Base-by-base conservation (phyloP, 305 asterid genomes). In the Fraxinus albicans region DNA sequence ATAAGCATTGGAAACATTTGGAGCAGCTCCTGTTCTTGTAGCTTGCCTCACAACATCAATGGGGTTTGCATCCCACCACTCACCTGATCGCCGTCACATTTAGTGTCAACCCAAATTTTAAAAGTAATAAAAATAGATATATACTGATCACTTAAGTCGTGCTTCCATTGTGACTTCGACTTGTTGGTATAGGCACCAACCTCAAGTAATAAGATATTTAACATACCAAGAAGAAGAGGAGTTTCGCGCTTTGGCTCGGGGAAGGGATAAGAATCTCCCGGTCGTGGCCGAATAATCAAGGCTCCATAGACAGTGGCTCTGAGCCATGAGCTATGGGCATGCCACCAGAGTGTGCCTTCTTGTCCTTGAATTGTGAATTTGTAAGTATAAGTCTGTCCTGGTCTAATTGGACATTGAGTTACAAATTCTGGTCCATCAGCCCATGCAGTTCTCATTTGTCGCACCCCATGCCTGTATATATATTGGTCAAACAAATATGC, bases 51-150 rank as follows among this genome's bases (percentile, higher is more conserved):
- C 86, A 17, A 90, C 92, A 44, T 84, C 83, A 8, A 89, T 83
- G 2, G 92, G 91, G 80, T 90, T 76, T 6, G 88, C 89, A 17
- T 91, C 53, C 93, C 95, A 91, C 95, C 95, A 91, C 84, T 90
- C 92, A 53, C 95, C 93, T 91, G 85, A 74, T 40, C 85, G 73
- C 58, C 23, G 50, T 79, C 25, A 38, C 23, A 17, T 36, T 15
- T 19, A 25, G 27, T 42, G 81, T 81, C 60, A 50, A 13, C 60
- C 60, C 2, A 15, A n/a, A n/a, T 55, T 55, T 55, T 3, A 0
- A 55, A 55, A 55, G 6, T 3, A 17, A 5, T 53, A 4, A 0
- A 17, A n/a, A 3, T 13, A 47, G 0, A 47, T 1, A 36, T 36
- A 7, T 36, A 35, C 38, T 34, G 38, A 35, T 35, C 1, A 3